Evolutionary conservation across 2,329 filamentous ascomycete genomes (phyloP).

Genomic region (Amauroascus verrucosus): DNA sequence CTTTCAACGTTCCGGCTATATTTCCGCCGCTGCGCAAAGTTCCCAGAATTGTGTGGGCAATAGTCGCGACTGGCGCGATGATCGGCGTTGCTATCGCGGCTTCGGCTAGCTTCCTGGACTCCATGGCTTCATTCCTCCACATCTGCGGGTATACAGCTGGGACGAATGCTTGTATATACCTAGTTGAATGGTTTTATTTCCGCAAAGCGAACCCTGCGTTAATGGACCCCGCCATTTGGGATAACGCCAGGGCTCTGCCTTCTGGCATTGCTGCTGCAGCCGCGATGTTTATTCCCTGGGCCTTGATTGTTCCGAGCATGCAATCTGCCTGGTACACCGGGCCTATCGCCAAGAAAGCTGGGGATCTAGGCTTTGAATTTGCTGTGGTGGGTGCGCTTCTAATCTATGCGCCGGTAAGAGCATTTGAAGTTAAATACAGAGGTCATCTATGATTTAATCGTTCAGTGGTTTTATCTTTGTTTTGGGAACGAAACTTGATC

Average conservation of each 20-base stretch:
- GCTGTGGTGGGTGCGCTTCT: background rate
- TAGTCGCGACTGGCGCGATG: background rate
- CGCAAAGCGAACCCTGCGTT: background rate
- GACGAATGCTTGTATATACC: background rate
- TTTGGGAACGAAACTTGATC: too few species aligned
- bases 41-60: background rate
- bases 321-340: background rate
- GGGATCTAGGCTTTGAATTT: background rate
- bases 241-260: background rate
- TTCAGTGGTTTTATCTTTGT: too few species aligned
- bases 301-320: background rate
- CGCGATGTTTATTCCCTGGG: background rate
- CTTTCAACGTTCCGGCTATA: background rate
- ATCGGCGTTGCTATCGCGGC: background rate
- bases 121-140: background rate
- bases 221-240: constrained; percentile 1
- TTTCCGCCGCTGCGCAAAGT: background rate
- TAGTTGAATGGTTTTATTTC: background rate
- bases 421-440: background rate
- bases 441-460: background rate
- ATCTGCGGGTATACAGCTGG: background rate
- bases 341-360: background rate
- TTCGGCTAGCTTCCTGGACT: background rate
- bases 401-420: background rate
- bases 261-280: background rate